Conservation (phyloP, 805 yeast species). For the Kazachstania martiniae region DNA sequence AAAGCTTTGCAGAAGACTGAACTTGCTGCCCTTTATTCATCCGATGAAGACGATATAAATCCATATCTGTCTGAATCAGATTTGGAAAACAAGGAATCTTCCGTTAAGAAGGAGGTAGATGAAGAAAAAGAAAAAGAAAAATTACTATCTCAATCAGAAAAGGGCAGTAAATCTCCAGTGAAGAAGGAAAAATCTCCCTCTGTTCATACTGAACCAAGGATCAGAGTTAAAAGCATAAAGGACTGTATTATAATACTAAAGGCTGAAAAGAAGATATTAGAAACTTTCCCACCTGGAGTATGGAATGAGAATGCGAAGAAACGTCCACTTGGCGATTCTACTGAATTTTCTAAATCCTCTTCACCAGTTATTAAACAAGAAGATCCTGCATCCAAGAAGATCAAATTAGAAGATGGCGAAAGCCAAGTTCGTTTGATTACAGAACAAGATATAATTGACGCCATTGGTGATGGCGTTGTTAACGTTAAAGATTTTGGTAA, state of each 20-base stretch:
- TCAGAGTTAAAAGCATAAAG: conserved; percentile 35
- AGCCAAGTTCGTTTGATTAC: conserved; percentile 36
- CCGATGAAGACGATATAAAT: conserved; percentile 80
- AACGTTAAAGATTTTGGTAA: conserved; percentile 49
- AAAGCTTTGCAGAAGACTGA: conserved; percentile 79
- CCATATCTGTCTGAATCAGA: conserved; percentile 74
- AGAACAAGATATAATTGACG: conserved; percentile 57
- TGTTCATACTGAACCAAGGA: conserved; percentile 21
- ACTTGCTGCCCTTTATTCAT: conserved; percentile 61
- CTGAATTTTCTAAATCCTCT: conserved; percentile 2
- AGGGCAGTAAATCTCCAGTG: conserved; percentile 8
- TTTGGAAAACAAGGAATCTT: conserved; percentile 41
- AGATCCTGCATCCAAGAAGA: conserved; percentile 24
- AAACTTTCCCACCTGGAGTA: conserved; percentile 64
- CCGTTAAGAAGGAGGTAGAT: conserved; percentile 33
- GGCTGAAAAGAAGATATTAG: conserved; percentile 50
- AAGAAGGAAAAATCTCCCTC: conserved; percentile 5
- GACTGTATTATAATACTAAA: conserved; percentile 51
- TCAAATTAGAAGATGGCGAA: conserved; percentile 26
- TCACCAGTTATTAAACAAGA: conserved; percentile 3
- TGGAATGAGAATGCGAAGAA: conserved; percentile 61
- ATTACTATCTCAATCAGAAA: conserved; percentile 18
- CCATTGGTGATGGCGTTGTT: conserved; percentile 34
- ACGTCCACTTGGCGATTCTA: conserved; percentile 24
- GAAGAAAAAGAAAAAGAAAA: conserved; percentile 25